Evolutionary conservation across 805 yeast species (phyloP).

Genomic region (Kuraishia piskuri): DNA sequence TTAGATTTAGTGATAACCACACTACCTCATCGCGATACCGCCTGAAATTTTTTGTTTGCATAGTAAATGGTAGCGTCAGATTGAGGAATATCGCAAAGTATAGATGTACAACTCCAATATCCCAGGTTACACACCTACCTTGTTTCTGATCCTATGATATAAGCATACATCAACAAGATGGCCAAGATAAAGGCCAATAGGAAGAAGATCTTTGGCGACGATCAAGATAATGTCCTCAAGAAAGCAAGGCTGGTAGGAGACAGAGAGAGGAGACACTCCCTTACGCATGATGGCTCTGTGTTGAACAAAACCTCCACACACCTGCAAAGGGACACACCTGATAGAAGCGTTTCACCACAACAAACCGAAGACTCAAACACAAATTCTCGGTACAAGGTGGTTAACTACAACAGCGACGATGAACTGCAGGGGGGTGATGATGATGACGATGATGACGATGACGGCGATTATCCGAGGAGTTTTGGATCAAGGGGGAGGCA

Average conservation of each 20-base stretch:
- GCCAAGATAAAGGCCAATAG: constrained; percentile 14
- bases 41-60: neutral
- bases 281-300: neutral
- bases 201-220: constrained; percentile 16
- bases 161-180: neutral
- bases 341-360: neutral
- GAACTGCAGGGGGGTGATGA: constrained; percentile 21
- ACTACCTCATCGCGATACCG: neutral
- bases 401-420: constrained; percentile 27
- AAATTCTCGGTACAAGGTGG: constrained; percentile 13
- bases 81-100: neutral
- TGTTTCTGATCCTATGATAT: neutral
- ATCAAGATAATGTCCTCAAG: neutral
- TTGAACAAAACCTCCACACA: neutral
- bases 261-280: neutral
- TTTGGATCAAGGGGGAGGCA: constrained; percentile 3
- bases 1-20: neutral
- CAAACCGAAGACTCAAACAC: neutral
- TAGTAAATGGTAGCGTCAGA: neutral
- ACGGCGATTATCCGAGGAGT: constrained; percentile 5
- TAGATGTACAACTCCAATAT: too few relatives aligned
- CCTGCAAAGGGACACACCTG: neutral
- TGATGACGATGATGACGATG: constrained; percentile 11
- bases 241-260: neutral
- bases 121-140: too few relatives aligned